Evolutionary conservation across 208 protist species (phyloP).

Genomic region (Strigomonas culicis): DNA sequence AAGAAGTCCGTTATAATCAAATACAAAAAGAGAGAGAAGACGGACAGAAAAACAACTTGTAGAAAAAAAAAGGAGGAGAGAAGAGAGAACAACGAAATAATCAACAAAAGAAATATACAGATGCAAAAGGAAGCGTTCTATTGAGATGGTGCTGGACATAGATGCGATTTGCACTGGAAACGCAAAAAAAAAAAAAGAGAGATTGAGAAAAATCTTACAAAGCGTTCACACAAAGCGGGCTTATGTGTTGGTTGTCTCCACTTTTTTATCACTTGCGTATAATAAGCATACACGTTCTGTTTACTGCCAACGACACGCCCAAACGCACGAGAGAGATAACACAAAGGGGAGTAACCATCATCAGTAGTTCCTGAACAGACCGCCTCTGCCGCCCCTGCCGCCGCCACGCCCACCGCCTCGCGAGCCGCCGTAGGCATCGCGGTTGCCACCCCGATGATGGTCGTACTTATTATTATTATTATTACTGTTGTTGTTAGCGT

Average conservation of each 20-base stretch:
- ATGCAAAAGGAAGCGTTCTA: not conserved
- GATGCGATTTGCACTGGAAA: not conserved
- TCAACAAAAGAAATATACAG: slow-evolving; percentile 3
- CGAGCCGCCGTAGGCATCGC: not conserved
- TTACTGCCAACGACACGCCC: too few species aligned
- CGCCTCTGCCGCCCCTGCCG: not conserved
- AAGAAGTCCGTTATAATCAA: slow-evolving; percentile 7
- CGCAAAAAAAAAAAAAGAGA: not conserved
- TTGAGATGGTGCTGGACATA: too few species aligned
- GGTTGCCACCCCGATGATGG: too few species aligned
- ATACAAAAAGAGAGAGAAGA: slow-evolving; percentile 20
- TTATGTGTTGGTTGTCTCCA: too few species aligned
- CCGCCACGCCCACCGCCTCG: not conserved
- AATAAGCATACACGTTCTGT: too few species aligned
- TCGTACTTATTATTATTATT: slow-evolving; percentile 5
- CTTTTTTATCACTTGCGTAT: too few species aligned
- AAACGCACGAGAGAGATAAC: too few species aligned
- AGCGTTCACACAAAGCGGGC: not conserved
- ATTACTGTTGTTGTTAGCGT: not conserved
- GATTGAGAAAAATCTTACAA: not conserved
- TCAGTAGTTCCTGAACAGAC: too few species aligned
- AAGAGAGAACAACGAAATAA: slow-evolving; percentile 6
- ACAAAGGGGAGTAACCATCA: too few species aligned
- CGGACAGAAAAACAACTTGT: not conserved
- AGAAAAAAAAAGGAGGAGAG: slow-evolving; percentile 12